phyloP scores from a whole-genome alignment of 768 basidiomycete species.

The Trametopsis cervina region DNA sequence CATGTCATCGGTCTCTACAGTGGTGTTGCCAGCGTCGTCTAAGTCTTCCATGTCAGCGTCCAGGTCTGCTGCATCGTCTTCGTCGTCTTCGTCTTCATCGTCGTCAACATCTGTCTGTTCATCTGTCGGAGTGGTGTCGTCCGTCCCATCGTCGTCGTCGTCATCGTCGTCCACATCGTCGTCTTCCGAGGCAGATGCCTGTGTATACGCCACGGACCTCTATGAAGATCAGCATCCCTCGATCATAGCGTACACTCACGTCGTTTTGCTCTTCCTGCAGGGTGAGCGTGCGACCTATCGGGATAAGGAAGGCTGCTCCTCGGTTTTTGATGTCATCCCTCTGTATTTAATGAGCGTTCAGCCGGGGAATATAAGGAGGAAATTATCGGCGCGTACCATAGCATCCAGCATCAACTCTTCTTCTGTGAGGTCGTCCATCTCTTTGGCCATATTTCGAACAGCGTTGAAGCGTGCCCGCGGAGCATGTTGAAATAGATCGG shows the following conservation, averaged over 20 bases:
- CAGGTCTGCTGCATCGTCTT: constrained; percentile 42
- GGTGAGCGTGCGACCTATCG: constrained; percentile 67
- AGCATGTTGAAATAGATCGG: too few species aligned
- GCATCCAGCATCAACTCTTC: constrained; percentile 82
- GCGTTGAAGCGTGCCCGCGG: constrained; percentile 52
- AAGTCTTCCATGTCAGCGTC: constrained; percentile 60
- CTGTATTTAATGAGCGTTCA: constrained; percentile 27
- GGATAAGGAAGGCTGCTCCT: constrained; percentile 61
- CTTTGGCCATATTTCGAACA: constrained; percentile 60
- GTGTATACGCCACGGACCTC: too few species aligned
- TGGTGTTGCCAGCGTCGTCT: constrained; percentile 26
- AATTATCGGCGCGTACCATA: constrained; percentile 36
- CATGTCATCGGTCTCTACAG: constrained; percentile 32
- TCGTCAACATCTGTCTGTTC: constrained; percentile 32
- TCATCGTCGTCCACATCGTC: constrained; percentile 36
- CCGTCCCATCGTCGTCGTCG: constrained; percentile 37
- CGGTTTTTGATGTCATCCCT: constrained; percentile 54
- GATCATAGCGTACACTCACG: constrained; percentile 27
- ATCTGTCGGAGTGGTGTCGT: constrained; percentile 35
- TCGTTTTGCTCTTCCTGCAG: constrained; percentile 83
- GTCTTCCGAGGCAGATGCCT: constrained; percentile 34
- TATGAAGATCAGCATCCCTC: background rate
- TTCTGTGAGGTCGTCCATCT: constrained; percentile 81
- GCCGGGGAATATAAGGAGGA: constrained; percentile 6
- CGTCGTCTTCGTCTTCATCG: constrained; percentile 45